Base-by-base conservation (phyloP, 1,139 yeast species). In the Candida albicans region DNA sequence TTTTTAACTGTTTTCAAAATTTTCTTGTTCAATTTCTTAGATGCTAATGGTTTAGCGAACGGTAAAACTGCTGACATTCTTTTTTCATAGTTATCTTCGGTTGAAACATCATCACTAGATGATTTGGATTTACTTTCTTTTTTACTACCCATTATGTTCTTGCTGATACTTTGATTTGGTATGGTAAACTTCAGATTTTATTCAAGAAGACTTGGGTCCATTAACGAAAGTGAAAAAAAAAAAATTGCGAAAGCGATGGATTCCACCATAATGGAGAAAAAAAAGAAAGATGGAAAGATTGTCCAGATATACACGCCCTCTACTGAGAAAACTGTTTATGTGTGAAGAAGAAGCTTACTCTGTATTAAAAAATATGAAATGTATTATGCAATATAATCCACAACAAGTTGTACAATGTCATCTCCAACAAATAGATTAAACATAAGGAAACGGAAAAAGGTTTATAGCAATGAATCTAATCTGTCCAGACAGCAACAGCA, bases 11-110 rank as follows among this genome's bases (percentile, higher is more conserved):
- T 88, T 73, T 95, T 95, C 61, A 95, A 80, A 31, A 93, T 84
- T 70, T 93, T 93, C 73, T 95, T 95, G 77, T 93, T 95, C 65
- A 91, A 74, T 69, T 95, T 95, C 75, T 95, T 95, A 40, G 96
- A 84, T 14, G 99, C 99, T 60, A 95, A 77, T 50, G 99, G 99
- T 61, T 84, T 75, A 44, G 99, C 97, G 67, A 95, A 93, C 48
- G 96, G 86, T 58, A 93, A 77, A 45, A 87, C 82, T 22, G 97
- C 97, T 39, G 96, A 84, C 73, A 93, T 71, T 68, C 97, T 82
- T 61, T 79, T 78, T 54, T 93, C 99, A 70, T 93, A 93, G 81
- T 91, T 89, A 65, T 90, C 98, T 57, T 77, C 83, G 35, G 63
- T 60, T n/a, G 47, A 12, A 7, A 34, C 43, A 46, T 70, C 75